These are phyloP conservation scores for Sarocladium oryzae DNA, from an alignment of 2,329 filamentous ascomycete genomes.

Conservation along the genomic window DNA sequence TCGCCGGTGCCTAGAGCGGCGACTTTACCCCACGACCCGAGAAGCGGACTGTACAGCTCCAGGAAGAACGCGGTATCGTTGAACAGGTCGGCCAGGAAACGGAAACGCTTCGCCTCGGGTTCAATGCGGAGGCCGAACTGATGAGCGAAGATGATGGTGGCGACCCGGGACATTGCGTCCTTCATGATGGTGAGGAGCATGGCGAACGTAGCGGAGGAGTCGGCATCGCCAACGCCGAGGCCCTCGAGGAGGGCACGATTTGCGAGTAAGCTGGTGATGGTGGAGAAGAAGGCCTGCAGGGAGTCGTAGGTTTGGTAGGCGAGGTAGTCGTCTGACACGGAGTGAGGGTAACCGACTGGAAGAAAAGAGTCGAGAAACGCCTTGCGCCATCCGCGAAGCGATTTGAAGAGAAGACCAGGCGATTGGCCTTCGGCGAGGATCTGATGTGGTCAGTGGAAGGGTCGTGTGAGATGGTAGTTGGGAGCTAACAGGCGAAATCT, in stretches of 20 bases:
- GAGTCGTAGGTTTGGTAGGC: slow-evolving; percentile 68
- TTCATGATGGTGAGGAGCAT: slow-evolving; percentile 78
- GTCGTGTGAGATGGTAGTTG: not conserved
- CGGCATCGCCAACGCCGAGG: slow-evolving; percentile 76
- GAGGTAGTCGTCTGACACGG: slow-evolving; percentile 78
- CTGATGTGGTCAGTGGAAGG: slow-evolving; percentile 12
- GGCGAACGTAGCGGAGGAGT: slow-evolving; percentile 71
- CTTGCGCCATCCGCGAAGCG: slow-evolving; percentile 29
- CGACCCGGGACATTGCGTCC: slow-evolving; percentile 71
- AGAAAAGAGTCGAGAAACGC: slow-evolving; percentile 64
- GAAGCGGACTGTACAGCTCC: slow-evolving; percentile 72
- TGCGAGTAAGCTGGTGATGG: slow-evolving; percentile 72
- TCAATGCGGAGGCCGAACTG: slow-evolving; percentile 75
- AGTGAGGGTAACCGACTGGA: slow-evolving; percentile 81
- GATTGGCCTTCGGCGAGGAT: slow-evolving; percentile 14
- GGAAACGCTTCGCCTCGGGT: slow-evolving; percentile 85
- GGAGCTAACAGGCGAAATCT: slow-evolving; percentile 20
- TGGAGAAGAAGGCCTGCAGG: slow-evolving; percentile 76
- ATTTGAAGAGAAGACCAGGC: slow-evolving; percentile 19
- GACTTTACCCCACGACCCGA: slow-evolving; percentile 50
- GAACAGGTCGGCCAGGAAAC: slow-evolving; percentile 79
- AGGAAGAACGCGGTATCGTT: slow-evolving; percentile 82
- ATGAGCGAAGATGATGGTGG: slow-evolving; percentile 82
- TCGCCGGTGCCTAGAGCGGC: slow-evolving; percentile 43
- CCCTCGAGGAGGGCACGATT: slow-evolving; percentile 74